Evolutionary conservation across 345 rosid genomes (phyloP).

Genomic region (Boechera stricta): DNA sequence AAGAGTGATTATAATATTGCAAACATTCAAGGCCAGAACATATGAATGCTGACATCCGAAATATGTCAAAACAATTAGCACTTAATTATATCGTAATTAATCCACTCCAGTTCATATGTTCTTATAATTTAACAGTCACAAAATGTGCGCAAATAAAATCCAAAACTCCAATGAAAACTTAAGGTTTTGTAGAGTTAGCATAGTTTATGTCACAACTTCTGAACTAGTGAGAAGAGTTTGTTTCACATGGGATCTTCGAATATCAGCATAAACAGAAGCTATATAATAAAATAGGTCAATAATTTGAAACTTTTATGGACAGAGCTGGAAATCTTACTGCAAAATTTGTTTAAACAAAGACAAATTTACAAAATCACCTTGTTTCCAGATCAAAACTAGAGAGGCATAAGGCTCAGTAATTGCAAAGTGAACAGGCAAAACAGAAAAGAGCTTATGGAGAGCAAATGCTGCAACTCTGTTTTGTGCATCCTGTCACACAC

Average conservation of each 20-base stretch:
- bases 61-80: conserved; percentile 6
- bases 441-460: conserved; percentile 75
- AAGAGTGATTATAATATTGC: conserved; percentile 24
- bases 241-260: too few relatives aligned
- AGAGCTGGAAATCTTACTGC: conserved; percentile 6
- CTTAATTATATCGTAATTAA: neutral
- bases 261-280: conserved; percentile 6
- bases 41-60: conserved; percentile 24
- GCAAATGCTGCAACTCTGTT: conserved; percentile 84
- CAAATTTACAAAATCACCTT: conserved; percentile 56
- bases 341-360: neutral
- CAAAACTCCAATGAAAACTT: conserved; percentile 21
- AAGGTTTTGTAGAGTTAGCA: conserved; percentile 19
- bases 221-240: neutral
- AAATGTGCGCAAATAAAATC: neutral
- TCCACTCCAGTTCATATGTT: conserved; percentile 4
- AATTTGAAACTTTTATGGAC: neutral
- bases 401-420: conserved; percentile 80
- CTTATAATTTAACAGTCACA: neutral
- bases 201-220: neutral
- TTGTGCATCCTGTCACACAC: conserved; percentile 79
- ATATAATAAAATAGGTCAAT: conserved; percentile 3
- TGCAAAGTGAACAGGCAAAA: conserved; percentile 73
- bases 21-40: neutral
- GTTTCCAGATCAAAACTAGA: conserved; percentile 70